Conservation (phyloP, 495 filamentous ascomycete species). For the Friedmanniomyces simplex region DNA sequence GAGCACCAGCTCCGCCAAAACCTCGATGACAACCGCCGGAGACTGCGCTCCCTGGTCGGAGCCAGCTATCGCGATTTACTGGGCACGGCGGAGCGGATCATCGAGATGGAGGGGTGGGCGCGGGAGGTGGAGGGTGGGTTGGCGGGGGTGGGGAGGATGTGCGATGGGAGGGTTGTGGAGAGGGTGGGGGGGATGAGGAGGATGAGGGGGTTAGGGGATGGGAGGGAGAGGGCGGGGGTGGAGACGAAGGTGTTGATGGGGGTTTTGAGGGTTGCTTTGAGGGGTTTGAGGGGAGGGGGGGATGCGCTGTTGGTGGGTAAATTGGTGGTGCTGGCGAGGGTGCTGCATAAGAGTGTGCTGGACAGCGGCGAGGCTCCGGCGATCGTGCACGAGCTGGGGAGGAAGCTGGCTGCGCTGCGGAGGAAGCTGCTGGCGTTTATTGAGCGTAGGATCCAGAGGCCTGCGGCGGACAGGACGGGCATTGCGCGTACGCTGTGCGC, state of each 20-base stretch:
- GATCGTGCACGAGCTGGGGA: conserved; percentile 51
- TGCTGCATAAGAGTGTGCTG: conserved; percentile 57
- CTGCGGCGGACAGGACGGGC: conserved; percentile 38
- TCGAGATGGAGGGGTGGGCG: conserved; percentile 75
- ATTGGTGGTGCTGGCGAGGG: conserved; percentile 64
- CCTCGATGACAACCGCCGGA: conserved; percentile 72
- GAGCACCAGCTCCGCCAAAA: conserved; percentile 52
- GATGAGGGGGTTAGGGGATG: conserved; percentile 37
- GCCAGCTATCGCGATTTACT: conserved; percentile 81
- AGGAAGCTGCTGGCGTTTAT: conserved; percentile 54
- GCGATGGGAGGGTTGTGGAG: conserved; percentile 63
- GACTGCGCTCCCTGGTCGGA: conserved; percentile 82
- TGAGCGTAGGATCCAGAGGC: conserved; percentile 52
- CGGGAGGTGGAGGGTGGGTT: conserved; percentile 59
- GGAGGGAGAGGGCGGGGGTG: conserved; percentile 1
- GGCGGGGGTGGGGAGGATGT: conserved; percentile 60
- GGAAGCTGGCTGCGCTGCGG: conserved; percentile 50
- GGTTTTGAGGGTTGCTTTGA: conserved; percentile 44
- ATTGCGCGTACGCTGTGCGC: conserved; percentile 67
- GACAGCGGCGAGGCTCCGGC: conserved; percentile 40
- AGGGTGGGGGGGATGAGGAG: conserved; percentile 52
- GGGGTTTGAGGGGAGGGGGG: conserved; percentile 47
- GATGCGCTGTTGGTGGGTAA: conserved; percentile 64
- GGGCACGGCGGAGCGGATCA: conserved; percentile 83
- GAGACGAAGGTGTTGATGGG: conserved; percentile 39